A percentile compares a stretch with the other conserved stretches of the same genome.
These are phyloP conservation scores for Xylaria sp. DNA, from an alignment of 2,329 filamentous ascomycete species.

Conservation along the genomic window DNA sequence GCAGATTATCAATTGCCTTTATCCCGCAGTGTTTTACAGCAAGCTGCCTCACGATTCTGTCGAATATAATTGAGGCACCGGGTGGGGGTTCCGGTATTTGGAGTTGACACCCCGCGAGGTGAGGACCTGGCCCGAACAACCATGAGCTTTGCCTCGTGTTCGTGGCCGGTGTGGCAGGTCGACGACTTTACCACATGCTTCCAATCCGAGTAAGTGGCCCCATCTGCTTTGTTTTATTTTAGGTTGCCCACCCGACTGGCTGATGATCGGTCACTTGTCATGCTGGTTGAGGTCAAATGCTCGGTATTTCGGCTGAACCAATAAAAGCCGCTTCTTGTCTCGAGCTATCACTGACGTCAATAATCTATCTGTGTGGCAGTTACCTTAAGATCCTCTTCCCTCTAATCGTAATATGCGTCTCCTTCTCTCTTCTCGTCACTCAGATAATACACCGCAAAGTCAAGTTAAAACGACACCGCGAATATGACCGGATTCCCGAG, in stretches of 20 bases:
- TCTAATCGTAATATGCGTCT: slow-evolving; percentile 74
- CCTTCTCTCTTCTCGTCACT: slow-evolving; percentile 71
- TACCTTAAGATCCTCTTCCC: slow-evolving; percentile 85
- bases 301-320: slow-evolving; percentile 8
- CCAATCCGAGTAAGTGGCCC: slow-evolving; percentile 69
- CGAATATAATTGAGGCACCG: slow-evolving; percentile 22
- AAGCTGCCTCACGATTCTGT: slow-evolving; percentile 1
- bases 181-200: slow-evolving; percentile 74
- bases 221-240: neutral
- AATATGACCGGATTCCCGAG: slow-evolving; percentile 67
- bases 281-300: neutral
- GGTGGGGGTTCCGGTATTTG: slow-evolving; percentile 30
- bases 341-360: slow-evolving; percentile 13
- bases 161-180: slow-evolving; percentile 68
- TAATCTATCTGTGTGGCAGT: slow-evolving; percentile 56
- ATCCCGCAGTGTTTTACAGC: slow-evolving; percentile 3
- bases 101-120: slow-evolving; percentile 31
- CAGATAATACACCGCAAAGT: slow-evolving; percentile 66
- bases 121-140: slow-evolving; percentile 39
- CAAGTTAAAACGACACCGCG: slow-evolving; percentile 62
- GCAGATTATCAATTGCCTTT: slow-evolving; percentile 15
- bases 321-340: neutral
- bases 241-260: neutral
- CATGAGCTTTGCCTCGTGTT: slow-evolving; percentile 62
- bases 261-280: neutral